These are phyloP conservation scores for Seminavis robusta DNA, from an alignment of 108 stramenopile genomes.

Conservation along the genomic window DNA sequence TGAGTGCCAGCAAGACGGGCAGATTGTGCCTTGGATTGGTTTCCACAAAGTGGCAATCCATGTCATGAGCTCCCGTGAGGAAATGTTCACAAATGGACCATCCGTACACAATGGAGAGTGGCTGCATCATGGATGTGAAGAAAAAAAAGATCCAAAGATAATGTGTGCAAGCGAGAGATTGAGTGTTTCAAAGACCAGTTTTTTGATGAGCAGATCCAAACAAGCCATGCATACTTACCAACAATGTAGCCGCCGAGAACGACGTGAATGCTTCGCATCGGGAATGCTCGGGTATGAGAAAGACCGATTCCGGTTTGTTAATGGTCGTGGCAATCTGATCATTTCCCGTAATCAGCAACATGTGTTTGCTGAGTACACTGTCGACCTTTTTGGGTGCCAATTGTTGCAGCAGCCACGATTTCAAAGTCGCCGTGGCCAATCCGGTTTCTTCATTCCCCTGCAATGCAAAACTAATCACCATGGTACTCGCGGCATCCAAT, in stretches of 20 bases:
- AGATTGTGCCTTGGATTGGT: conserved; percentile 83
- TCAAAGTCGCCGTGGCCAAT: conserved; percentile 28
- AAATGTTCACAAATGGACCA: conserved; percentile 58
- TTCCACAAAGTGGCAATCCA: conserved; percentile 82
- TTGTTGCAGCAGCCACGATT: conserved; percentile 51
- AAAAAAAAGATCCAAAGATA: background rate
- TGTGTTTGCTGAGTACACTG: conserved; percentile 51
- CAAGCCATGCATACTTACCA: conserved; percentile 33
- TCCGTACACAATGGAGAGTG: conserved; percentile 73
- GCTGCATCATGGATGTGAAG: conserved; percentile 17
- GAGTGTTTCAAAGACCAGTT: background rate
- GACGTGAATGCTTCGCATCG: conserved; percentile 69
- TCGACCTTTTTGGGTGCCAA: conserved; percentile 21
- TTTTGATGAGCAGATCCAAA: background rate
- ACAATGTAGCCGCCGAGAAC: conserved; percentile 62
- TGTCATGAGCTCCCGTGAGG: conserved; percentile 70
- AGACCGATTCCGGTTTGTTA: conserved; percentile 49
- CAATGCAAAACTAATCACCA: conserved; percentile 57
- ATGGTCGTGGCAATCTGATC: conserved; percentile 24
- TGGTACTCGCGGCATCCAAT: conserved; percentile 57
- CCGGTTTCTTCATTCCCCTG: conserved; percentile 45
- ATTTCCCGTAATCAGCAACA: conserved; percentile 62
- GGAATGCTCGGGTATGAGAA: conserved; percentile 64
- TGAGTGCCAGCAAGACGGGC: conserved; percentile 64
- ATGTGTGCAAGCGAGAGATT: background rate